Conservation (phyloP, 495 filamentous ascomycete species). For the Hypoxylon trugodes region DNA sequence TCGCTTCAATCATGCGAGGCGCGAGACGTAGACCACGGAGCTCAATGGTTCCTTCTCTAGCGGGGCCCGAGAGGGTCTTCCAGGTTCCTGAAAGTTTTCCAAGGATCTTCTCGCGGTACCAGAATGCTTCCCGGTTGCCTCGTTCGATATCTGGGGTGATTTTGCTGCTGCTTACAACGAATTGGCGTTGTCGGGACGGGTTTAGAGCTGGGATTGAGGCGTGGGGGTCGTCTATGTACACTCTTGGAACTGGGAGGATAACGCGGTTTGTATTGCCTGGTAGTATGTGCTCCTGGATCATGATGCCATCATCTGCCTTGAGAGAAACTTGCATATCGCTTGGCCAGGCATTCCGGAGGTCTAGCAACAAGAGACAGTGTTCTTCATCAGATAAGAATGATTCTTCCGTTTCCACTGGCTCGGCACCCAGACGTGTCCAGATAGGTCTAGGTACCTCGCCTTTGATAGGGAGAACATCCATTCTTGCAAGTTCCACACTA, state of each 20-base stretch:
- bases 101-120: slow-evolving; percentile 88
- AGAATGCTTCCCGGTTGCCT: slow-evolving; percentile 83
- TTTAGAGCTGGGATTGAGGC: slow-evolving; percentile 83
- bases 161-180: slow-evolving; percentile 83
- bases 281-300: slow-evolving; percentile 65
- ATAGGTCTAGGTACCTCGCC: slow-evolving; percentile 58
- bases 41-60: slow-evolving; percentile 74
- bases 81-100: slow-evolving; percentile 74
- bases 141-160: slow-evolving; percentile 81
- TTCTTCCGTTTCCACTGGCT: slow-evolving; percentile 30
- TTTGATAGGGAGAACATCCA: slow-evolving; percentile 79
- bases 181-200: slow-evolving; percentile 79
- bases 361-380: slow-evolving; percentile 81
- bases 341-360: slow-evolving; percentile 90
- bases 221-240: slow-evolving; percentile 79
- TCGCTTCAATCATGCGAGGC: slow-evolving; percentile 81
- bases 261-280: slow-evolving; percentile 82
- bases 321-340: slow-evolving; percentile 72
- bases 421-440: slow-evolving; percentile 47
- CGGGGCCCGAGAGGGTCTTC: slow-evolving; percentile 65
- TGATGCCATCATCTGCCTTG: slow-evolving; percentile 46
- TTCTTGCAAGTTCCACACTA: slow-evolving; percentile 78
- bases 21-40: slow-evolving; percentile 76
- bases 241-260: slow-evolving; percentile 76
- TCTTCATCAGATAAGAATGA: slow-evolving; percentile 56